Evolutionary conservation across 345 rosid species (phyloP).

Genomic region (Carallia brachiata): DNA sequence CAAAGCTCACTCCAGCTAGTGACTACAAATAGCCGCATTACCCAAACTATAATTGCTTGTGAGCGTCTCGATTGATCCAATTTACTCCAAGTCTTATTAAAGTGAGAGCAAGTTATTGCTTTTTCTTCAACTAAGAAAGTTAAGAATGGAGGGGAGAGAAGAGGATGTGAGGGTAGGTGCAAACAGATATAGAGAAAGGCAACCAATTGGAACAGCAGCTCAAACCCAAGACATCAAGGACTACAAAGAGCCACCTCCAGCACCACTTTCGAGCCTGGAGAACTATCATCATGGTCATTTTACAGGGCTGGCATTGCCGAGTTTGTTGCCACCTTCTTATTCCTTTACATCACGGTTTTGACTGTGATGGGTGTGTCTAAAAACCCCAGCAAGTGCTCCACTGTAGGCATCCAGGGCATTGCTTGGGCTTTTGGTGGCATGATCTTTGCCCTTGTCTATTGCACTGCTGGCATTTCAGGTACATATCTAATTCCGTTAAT

Average conservation of each 20-base stretch:
- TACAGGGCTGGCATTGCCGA: slow-evolving; percentile 25
- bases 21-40: slow-evolving; percentile 1
- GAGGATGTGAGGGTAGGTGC: slow-evolving; percentile 19
- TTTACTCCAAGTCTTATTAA: background rate
- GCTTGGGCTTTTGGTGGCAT: slow-evolving; percentile 27
- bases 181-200: slow-evolving; percentile 14
- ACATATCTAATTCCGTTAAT: background rate
- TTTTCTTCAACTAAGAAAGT: no score
- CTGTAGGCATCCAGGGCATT: slow-evolving; percentile 19
- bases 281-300: slow-evolving; percentile 18
- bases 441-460: slow-evolving; percentile 25
- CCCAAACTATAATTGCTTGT: background rate
- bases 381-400: slow-evolving; percentile 17
- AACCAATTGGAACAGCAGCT: slow-evolving; percentile 22
- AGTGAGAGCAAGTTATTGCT: background rate
- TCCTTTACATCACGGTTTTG: slow-evolving; percentile 20
- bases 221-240: slow-evolving; percentile 11
- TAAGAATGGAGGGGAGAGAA: slow-evolving; percentile 17
- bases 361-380: slow-evolving; percentile 22
- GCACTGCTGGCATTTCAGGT: slow-evolving; percentile 27
- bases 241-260: slow-evolving; percentile 21
- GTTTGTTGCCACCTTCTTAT: slow-evolving; percentile 21
- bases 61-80: slow-evolving; percentile 10
- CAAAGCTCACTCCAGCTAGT: slow-evolving; percentile 11
- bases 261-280: slow-evolving; percentile 20